These are phyloP conservation scores for Colletotrichum limetticola DNA, from an alignment of 2,329 filamentous ascomycete genomes.

Conservation along the genomic window DNA sequence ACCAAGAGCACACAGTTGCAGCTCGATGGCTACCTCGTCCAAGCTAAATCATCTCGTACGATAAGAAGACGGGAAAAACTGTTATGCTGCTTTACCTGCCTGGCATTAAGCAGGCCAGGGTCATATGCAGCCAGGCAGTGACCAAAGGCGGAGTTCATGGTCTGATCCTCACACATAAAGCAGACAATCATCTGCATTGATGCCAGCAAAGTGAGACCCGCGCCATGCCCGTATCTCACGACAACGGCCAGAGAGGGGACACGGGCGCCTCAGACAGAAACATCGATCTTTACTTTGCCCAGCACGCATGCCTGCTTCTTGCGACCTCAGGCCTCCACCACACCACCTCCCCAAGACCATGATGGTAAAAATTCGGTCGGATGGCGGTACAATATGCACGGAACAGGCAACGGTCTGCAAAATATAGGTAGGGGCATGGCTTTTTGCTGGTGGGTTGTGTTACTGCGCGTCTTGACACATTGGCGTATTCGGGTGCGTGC, in stretches of 20 bases:
- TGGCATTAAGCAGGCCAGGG: slow-evolving; percentile 20
- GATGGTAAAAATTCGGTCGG: slow-evolving; percentile 17
- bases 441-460: slow-evolving; percentile 15
- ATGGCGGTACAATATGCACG: slow-evolving; percentile 28
- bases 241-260: neutral
- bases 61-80: neutral
- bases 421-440: slow-evolving; percentile 9
- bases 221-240: slow-evolving; percentile 12
- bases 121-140: slow-evolving; percentile 25
- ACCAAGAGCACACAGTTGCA: neutral
- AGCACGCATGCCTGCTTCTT: slow-evolving; percentile 9
- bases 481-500: slow-evolving; percentile 25
- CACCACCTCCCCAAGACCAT: slow-evolving; percentile 19
- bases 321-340: slow-evolving; percentile 9
- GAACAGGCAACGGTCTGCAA: slow-evolving; percentile 18
- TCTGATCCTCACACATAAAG: slow-evolving; percentile 28
- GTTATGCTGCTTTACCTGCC: slow-evolving; percentile 11
- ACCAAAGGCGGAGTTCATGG: slow-evolving; percentile 29
- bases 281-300: slow-evolving; percentile 15
- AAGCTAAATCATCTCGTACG: slow-evolving; percentile 12
- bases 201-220: slow-evolving; percentile 24
- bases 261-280: neutral
- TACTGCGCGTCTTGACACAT: slow-evolving; percentile 30
- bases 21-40: neutral
- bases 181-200: slow-evolving; percentile 17